These are phyloP conservation scores for Pythium oligandrum DNA, from an alignment of 352 stramenopile genomes.

Conservation along the genomic window DNA sequence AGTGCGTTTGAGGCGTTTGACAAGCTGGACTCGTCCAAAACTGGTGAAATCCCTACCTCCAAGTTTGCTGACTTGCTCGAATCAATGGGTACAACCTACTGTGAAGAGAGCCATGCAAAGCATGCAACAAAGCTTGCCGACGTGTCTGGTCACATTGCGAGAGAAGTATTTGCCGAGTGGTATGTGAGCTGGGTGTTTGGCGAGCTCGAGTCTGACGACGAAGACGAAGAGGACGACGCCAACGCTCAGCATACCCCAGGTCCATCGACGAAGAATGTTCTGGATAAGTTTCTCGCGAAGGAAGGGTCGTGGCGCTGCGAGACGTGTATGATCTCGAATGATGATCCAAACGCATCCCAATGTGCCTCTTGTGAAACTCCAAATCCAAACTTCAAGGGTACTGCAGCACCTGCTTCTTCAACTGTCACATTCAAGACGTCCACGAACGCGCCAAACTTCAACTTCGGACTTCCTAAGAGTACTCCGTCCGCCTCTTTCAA, in stretches of 20 bases:
- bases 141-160: conserved; percentile 7
- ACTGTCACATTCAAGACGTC: too few relatives aligned
- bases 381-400: conserved; percentile 24
- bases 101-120: conserved; percentile 18
- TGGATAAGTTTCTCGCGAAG: conserved; percentile 16
- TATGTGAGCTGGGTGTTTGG: conserved; percentile 22
- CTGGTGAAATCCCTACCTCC: conserved; percentile 10
- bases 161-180: conserved; percentile 22
- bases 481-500: background rate
- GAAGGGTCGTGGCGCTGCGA: conserved; percentile 32
- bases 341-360: conserved; percentile 8
- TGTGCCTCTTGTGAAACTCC: conserved; percentile 27
- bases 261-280: conserved; percentile 3
- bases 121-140: conserved; percentile 11
- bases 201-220: conserved; percentile 40
- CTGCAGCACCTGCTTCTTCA: too few relatives aligned
- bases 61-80: conserved; percentile 18
- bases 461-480: too few relatives aligned
- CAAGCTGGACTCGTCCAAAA: conserved; percentile 11
- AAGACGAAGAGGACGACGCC: conserved; percentile 11
- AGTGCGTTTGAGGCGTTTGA: conserved; percentile 17
- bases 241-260: background rate
- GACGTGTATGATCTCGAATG: conserved; percentile 22
- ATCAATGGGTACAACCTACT: conserved; percentile 18
- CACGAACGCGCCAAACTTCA: too few relatives aligned